Evolutionary conservation across 352 stramenopile species (phyloP), one percentile per base, ranked within the genome.

Genomic region (Phytophthora chlamydospora): DNA sequence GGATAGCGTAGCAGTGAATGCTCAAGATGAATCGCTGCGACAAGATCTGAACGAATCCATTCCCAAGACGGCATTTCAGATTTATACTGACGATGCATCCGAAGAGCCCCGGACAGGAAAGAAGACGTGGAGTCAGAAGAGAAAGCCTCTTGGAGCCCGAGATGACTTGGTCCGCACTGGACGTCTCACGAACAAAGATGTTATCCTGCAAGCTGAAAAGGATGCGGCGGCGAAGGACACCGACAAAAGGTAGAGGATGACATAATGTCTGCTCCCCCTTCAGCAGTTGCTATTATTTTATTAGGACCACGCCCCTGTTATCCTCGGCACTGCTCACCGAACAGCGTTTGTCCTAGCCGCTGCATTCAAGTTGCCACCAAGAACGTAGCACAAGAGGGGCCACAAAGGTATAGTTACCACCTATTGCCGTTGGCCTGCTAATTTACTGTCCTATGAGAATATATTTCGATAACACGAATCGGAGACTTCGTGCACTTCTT

Each of bases 111-210:
- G 41, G 16, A 67, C 55, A 36, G 70, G 54, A 58, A 73, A 43
- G 11, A 84, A 73, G 49, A 59, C 48, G 8, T 71, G 59, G 55
- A 54, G 49, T 36, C 66, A 78, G 32, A 71, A 74, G 29, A 79
- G 85, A 38, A 93, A 93, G 45, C 75, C 85, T 5, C 69, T 95
- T 0, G 79, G 73, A 24, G 74, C 62, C 35, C 84, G 85, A 21
- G 83, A 95, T 27, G 85, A 95, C 42, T 73, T 95, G 44, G 68
- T 85, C 14, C 70, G 62, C 12, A 56, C 66, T 42, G 75, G 70
- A 16, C 71, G 81, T 27, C 43, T 91, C 24, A 94, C 85, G 24
- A 93, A 96, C 71, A 91, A 89, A 58, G 87, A 96, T 55, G 73
- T 82, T 54, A 62, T 96, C 36, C 66, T 91, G 78, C 71, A 87